Evolutionary conservation across 2,329 filamentous ascomycete genomes (phyloP), one percentile per base, ranked within the genome.

Genomic region (Aspergillus ustus): DNA sequence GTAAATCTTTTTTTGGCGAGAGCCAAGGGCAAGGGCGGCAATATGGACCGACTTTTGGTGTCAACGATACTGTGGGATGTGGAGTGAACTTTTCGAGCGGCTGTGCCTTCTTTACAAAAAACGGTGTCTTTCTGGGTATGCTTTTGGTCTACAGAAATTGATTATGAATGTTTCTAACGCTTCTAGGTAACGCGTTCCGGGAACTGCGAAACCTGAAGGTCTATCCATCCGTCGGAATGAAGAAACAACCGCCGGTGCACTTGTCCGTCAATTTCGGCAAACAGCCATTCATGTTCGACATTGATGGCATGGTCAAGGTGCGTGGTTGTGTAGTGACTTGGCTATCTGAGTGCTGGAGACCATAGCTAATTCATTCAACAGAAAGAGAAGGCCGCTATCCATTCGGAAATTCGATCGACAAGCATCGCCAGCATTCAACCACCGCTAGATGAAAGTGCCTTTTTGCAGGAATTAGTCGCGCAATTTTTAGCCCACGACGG

Each of bases 401-500:
- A 85, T 57, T 76, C 78, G 17, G 85, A 90, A 25, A 91, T 96
- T 69, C 84, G 84, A 66, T 70, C 75, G 37, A 80, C 85, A 13
- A 82, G 81, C 52, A 84, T 89, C n/a, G 81, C 85, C 29, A 81
- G 75, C 22, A 79, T 95, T 7, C 85, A 87, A 37, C 85, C 87
- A 2, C 83, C 83, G 2, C 80, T 91, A 64, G 87, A 85, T 63
- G 94, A 97, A 76, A 89, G 87, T 1, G 84, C 90, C 28, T 83
- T 98, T 52, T 87, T 97, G 43, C 93, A 97, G 73, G 86, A 91
- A 68, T 81, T 98, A 60, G 88, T 94, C 19, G 84, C 93, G 44
- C 93, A 97, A 77, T 98, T 96, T 68, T 81, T 99, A 15, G 91
- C 93, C 43, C 94, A 98, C 69, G 95, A 98, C 70, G 95, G 95